Evolutionary conservation across 495 filamentous ascomycete species (phyloP), one percentile per base, ranked within the genome.

Genomic region (Talaromyces proteolyticus): DNA sequence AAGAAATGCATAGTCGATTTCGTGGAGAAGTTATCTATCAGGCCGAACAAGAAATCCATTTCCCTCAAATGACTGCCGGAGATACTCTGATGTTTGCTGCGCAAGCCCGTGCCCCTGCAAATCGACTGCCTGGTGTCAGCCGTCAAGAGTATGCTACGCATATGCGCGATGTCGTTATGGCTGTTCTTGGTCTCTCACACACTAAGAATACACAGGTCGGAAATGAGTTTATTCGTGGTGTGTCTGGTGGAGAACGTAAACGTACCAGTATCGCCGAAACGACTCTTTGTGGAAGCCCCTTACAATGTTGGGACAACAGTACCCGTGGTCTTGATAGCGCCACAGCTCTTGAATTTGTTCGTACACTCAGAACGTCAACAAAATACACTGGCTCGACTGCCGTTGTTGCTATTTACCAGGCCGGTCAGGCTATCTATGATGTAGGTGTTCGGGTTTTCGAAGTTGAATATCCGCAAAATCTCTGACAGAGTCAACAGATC

Each of bases 281-380:
- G 45, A 82, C 90, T 63, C 75, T 89, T 19, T 87, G 84, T 34
- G 86, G 85, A 47, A 85, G 83, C 44, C 82, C 82, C 47, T 67
- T 95, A 8, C 77, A 84, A 49, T 88, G 82, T 23, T 94, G 89
- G 87, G 90, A 95, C 64, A 94, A 95, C 72, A 85, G 80, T 55
- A 93, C 89, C 6, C 82, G 90, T 59, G 90, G 90, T 45, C 72
- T 95, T 42, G 90, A 95, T 58, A 87, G 87, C 42, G 86, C 84
- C 18, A 94, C 90, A 8, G 90, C 90, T 0, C 75, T 95, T 46
- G 86, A 91, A 48, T 75, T 74, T 60, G 74, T 78, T 57, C 87
- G 86, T 60, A 88, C 86, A 1, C 69, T 93, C 49, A 79, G 87
- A 18, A 69, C 89, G 49, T 80, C 89, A 66, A 86, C 88, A 17